Conservation (phyloP, 2,329 filamentous ascomycete genomes). For the Teratosphaeria epicoccoides region DNA sequence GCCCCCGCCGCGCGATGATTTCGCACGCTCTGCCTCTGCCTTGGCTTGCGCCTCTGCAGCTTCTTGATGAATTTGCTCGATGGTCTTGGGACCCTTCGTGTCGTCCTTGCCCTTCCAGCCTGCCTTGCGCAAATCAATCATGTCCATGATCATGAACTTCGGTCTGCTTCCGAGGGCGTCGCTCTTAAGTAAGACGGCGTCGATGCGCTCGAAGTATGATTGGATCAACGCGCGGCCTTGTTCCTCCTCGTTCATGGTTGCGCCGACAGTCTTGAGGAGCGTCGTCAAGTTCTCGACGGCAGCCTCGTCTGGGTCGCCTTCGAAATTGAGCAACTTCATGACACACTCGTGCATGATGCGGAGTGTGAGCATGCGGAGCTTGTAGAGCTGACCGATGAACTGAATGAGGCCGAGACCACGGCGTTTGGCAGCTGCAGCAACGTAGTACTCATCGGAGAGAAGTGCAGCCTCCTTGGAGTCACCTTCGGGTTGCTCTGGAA, state of each 20-base stretch:
- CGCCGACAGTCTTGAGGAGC: conserved; percentile 82
- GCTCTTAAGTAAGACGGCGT: conserved; percentile 66
- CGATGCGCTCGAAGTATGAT: conserved; percentile 84
- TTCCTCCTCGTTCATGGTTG: conserved; percentile 66
- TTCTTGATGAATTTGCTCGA: conserved; percentile 80
- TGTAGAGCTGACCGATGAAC: conserved; percentile 98
- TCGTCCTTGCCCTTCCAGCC: conserved; percentile 87
- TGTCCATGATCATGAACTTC: conserved; percentile 93
- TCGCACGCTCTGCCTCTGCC: conserved; percentile 51
- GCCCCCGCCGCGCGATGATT: conserved; percentile 54
- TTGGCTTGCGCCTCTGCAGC: conserved; percentile 71
- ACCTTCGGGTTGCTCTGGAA: conserved; percentile 68
- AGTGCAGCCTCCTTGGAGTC: conserved; percentile 54
- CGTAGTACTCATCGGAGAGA: conserved; percentile 93
- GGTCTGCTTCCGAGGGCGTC: conserved; percentile 71
- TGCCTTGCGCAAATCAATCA: conserved; percentile 68
- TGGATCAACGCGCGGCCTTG: conserved; percentile 83
- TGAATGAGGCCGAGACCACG: conserved; percentile 95
- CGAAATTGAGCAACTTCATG: conserved; percentile 90
- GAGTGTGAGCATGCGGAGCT: conserved; percentile 95
- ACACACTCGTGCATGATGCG: conserved; percentile 99
- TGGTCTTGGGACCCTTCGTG: conserved; percentile 94
- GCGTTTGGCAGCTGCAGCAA: conserved; percentile 86
- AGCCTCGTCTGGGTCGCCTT: conserved; percentile 84
- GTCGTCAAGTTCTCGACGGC: conserved; percentile 94